Evolutionary conservation across 2,329 filamentous ascomycete genomes (phyloP).

Genomic region (Apiospora sp.): DNA sequence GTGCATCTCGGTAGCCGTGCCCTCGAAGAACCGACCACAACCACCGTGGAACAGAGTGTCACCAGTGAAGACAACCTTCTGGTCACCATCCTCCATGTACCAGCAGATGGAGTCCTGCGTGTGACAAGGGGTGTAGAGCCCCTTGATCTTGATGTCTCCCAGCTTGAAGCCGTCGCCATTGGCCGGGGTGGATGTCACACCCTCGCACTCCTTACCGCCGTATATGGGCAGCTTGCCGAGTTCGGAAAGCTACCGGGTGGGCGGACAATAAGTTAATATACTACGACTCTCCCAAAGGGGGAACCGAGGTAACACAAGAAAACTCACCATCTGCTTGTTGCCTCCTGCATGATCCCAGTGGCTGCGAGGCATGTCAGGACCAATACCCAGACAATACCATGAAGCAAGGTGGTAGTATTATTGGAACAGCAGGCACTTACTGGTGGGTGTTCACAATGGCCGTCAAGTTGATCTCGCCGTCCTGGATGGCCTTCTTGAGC

Average conservation of each 20-base stretch:
- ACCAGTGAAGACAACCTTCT: conserved; percentile 88
- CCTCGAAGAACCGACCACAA: conserved; percentile 96
- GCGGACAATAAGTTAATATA: neutral
- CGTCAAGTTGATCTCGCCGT: conserved; percentile 80
- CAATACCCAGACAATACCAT: neutral
- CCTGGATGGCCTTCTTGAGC: conserved; percentile 76
- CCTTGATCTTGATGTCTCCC: conserved; percentile 82
- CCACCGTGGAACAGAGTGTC: conserved; percentile 96
- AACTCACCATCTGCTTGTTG: conserved; percentile 78
- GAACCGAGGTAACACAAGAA: conserved; percentile 10
- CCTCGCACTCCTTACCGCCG: conserved; percentile 85
- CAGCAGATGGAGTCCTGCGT: conserved; percentile 99
- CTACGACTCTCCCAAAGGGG: neutral
- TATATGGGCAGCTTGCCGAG: conserved; percentile 77
- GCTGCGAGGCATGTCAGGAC: conserved; percentile 54
- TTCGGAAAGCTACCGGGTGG: conserved; percentile 44
- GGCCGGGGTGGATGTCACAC: conserved; percentile 78
- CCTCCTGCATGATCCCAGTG: conserved; percentile 96
- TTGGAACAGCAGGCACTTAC: conserved; percentile 60
- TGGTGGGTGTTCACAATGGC: conserved; percentile 97
- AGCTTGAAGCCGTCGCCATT: conserved; percentile 83
- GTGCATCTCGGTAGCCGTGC: conserved; percentile 89
- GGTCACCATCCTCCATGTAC: conserved; percentile 80
- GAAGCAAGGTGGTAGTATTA: neutral
- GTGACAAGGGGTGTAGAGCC: conserved; percentile 95